phyloP scores from a whole-genome alignment of 1,284 basidiomycete genomes.

The Uromyces viciae-fabae region DNA sequence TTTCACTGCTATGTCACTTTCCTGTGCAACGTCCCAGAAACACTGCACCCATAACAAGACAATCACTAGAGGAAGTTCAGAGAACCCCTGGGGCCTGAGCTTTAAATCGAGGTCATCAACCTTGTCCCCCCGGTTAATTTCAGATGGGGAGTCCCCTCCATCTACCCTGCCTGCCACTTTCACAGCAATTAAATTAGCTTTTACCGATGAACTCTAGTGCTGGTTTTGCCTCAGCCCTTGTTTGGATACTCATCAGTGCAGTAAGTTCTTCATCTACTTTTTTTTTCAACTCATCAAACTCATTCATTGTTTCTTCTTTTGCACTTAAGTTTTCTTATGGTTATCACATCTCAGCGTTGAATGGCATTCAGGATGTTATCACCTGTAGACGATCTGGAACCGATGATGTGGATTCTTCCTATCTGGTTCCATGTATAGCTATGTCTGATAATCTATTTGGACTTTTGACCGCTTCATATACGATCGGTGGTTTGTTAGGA shows the following conservation, averaged over 20 bases:
- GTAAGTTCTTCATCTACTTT: constrained; percentile 1
- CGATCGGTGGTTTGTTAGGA: constrained; percentile 78
- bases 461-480: constrained; percentile 75
- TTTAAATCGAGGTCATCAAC: no score
- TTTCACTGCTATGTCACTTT: no score
- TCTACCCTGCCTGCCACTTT: background rate
- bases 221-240: constrained; percentile 20
- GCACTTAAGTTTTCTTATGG: constrained; percentile 53
- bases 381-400: constrained; percentile 60
- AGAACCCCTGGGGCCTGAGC: no score
- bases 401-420: constrained; percentile 8
- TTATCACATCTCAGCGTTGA: constrained; percentile 75
- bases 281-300: background rate
- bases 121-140: no score
- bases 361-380: constrained; percentile 74
- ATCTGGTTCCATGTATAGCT: constrained; percentile 63
- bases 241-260: constrained; percentile 39
- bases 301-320: background rate
- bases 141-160: background rate
- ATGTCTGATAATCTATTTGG: constrained; percentile 74
- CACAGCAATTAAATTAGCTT: background rate
- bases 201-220: constrained; percentile 8
- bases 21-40: no score
- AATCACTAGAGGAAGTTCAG: no score
- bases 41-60: no score